Evolutionary conservation across 2,329 filamentous ascomycete species (phyloP).

Genomic region (Aurifilum marmelostoma): DNA sequence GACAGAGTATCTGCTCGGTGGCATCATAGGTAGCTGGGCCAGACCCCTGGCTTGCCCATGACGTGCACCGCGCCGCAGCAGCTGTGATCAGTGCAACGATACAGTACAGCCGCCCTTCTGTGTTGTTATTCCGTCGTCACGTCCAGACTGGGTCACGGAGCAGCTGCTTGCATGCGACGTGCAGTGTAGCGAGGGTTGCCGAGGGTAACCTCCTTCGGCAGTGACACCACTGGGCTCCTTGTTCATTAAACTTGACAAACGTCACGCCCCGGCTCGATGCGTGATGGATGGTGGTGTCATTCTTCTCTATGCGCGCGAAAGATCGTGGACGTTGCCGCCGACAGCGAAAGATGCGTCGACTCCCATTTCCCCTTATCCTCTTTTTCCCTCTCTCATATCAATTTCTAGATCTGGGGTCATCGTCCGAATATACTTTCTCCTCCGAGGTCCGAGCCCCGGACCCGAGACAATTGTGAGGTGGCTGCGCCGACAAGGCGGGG

Average conservation of each 20-base stretch:
- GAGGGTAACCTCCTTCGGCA: not conserved
- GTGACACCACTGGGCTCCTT: slow-evolving; percentile 10
- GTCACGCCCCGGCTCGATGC: not conserved
- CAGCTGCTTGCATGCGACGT: not conserved
- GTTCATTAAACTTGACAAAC: slow-evolving; percentile 9
- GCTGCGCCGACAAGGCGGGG: not conserved
- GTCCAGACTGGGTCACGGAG: not conserved
- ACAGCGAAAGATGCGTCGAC: not conserved
- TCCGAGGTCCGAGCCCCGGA: slow-evolving; percentile 9
- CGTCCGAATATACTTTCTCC: not conserved
- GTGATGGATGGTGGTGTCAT: not conserved
- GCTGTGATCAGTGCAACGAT: not conserved
- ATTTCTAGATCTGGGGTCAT: not conserved
- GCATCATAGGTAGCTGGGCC: not conserved
- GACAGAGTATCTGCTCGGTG: too few species aligned
- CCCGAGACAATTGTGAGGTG: slow-evolving; percentile 5
- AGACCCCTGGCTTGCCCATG: not conserved
- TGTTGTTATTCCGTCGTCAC: not conserved
- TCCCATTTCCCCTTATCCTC: too few species aligned
- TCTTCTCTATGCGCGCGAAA: too few species aligned
- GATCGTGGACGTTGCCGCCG: slow-evolving; percentile 4
- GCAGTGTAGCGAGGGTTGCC: slow-evolving; percentile 15
- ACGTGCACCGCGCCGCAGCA: slow-evolving; percentile 5
- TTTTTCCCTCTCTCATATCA: not conserved
- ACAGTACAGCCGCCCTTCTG: slow-evolving; percentile 2